Evolutionary conservation across 805 yeast species (phyloP).

Genomic region (Myxozyma vanderwaltii): DNA sequence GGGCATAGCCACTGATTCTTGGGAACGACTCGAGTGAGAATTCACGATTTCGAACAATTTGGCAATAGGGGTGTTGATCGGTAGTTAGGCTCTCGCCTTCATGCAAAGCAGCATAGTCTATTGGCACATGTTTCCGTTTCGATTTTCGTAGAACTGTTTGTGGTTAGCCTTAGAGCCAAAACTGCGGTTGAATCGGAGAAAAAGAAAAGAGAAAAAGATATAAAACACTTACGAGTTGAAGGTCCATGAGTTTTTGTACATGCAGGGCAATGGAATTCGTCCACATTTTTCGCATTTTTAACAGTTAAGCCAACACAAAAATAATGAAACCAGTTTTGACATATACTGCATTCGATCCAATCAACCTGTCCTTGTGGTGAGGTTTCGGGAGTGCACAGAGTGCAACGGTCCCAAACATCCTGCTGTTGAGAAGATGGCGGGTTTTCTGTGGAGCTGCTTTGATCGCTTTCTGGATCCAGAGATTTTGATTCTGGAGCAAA

Average conservation of each 20-base stretch:
- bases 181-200: not conserved
- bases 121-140: constrained; percentile 53
- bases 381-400: constrained; percentile 31
- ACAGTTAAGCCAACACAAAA: constrained; percentile 50
- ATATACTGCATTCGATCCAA: constrained; percentile 63
- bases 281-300: constrained; percentile 46
- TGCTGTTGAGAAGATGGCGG: not conserved
- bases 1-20: constrained; percentile 41
- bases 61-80: constrained; percentile 59
- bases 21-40: constrained; percentile 40
- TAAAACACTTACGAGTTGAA: constrained; percentile 39
- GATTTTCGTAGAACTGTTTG: constrained; percentile 51
- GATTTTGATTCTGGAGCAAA: not conserved
- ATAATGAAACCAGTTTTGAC: constrained; percentile 59
- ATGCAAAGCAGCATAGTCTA: constrained; percentile 79
- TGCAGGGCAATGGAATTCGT: constrained; percentile 56
- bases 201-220: too few species aligned
- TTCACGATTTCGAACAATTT: constrained; percentile 28
- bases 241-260: constrained; percentile 56
- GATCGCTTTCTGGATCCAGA: not conserved
- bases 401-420: constrained; percentile 34
- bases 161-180: not conserved
- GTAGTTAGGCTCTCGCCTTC: constrained; percentile 62
- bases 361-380: constrained; percentile 34
- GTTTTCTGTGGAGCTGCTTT: not conserved